These are phyloP conservation scores for Phytopythium cucurbitacearum DNA, from an alignment of 352 stramenopile genomes.

Conservation along the genomic window DNA sequence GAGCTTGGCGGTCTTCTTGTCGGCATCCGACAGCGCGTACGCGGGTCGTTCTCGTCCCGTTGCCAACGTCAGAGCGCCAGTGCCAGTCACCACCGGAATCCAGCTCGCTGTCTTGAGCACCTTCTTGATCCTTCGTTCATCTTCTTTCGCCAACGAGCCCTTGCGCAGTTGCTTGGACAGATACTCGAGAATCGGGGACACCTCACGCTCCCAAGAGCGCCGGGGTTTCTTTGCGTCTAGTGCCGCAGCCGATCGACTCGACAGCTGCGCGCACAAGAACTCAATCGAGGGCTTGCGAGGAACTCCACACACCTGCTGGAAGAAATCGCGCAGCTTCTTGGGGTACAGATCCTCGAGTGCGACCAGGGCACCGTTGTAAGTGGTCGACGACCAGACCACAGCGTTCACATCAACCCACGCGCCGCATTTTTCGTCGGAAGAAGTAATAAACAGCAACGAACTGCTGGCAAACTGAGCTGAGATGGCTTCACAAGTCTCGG, in stretches of 20 bases:
- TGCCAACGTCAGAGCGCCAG: slow-evolving; percentile 15
- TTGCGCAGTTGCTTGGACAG: slow-evolving; percentile 47
- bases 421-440: neutral
- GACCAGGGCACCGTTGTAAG: slow-evolving; percentile 22
- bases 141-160: slow-evolving; percentile 25
- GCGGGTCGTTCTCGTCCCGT: slow-evolving; percentile 23
- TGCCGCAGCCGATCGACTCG: neutral
- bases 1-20: slow-evolving; percentile 38
- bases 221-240: neutral
- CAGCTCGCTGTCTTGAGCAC: slow-evolving; percentile 30
- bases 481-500: neutral
- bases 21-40: slow-evolving; percentile 19
- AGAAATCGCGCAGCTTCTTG: slow-evolving; percentile 48
- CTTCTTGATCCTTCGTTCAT: slow-evolving; percentile 42
- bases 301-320: slow-evolving; percentile 58
- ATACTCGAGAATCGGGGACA: slow-evolving; percentile 34
- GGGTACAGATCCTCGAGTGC: slow-evolving; percentile 52
- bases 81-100: slow-evolving; percentile 19
- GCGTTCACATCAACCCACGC: slow-evolving; percentile 13
- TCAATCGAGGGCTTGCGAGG: slow-evolving; percentile 50
- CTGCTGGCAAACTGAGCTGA: slow-evolving; percentile 14
- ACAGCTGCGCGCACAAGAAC: slow-evolving; percentile 36
- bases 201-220: slow-evolving; percentile 22
- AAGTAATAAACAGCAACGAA: slow-evolving; percentile 20
- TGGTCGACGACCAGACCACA: slow-evolving; percentile 39